phyloP scores from a whole-genome alignment of 2,329 filamentous ascomycete genomes.

The Chaetomium sp. region DNA sequence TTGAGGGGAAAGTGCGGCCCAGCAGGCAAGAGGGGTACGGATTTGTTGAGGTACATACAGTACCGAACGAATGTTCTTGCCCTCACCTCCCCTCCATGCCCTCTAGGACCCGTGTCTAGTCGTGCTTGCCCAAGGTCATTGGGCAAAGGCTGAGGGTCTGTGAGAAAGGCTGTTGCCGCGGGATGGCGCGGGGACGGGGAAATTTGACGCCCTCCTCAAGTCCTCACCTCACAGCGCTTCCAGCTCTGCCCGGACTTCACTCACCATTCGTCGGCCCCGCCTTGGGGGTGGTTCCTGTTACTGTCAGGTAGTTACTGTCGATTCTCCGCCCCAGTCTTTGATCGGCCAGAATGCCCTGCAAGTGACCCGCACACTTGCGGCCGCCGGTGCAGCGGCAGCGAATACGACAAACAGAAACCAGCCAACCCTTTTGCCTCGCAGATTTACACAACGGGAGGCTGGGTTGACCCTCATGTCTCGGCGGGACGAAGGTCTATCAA shows the following conservation, averaged over 20 bases:
- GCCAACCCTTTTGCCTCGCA: no score
- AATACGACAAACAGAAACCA: no score
- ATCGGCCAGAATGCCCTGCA: conserved; percentile 1
- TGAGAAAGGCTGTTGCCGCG: conserved; percentile 2
- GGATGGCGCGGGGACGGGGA: conserved; percentile 8
- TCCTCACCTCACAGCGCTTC: not conserved
- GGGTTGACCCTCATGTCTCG: no score
- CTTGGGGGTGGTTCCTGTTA: not conserved
- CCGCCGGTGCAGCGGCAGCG: no score
- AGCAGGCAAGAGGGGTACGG: no score
- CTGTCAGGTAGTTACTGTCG: not conserved
- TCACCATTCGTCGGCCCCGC: not conserved
- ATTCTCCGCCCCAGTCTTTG: not conserved
- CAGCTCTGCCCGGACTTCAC: not conserved
- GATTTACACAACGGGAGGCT: no score
- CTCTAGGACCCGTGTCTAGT: no score
- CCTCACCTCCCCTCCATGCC: no score
- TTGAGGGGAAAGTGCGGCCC: no score
- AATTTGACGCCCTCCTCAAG: not conserved
- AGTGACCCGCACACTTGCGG: not conserved
- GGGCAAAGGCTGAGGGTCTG: not conserved
- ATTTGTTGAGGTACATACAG: no score
- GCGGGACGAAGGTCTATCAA: not conserved
- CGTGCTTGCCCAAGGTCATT: no score
- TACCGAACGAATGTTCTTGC: no score